Conservation (phyloP, 208 protist genomes). For the Tritrichomonas musculus region DNA sequence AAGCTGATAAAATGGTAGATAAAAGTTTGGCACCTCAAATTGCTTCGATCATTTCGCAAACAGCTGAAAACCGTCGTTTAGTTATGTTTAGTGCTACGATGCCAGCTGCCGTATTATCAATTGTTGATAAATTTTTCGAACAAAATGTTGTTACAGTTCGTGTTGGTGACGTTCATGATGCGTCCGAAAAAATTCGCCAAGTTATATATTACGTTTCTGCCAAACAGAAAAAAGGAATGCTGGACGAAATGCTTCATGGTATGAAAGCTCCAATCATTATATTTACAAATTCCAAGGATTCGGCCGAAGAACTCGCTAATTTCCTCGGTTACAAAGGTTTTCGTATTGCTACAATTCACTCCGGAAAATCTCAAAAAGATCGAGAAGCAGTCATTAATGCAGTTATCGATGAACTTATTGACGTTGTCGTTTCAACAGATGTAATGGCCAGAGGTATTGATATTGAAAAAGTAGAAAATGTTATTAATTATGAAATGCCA, state of each 20-base stretch:
- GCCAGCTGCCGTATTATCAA: background rate
- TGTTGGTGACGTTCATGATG: background rate
- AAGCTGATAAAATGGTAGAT: conserved; percentile 26
- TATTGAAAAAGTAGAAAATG: conserved; percentile 62
- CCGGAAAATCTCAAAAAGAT: background rate
- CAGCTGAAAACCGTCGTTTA: background rate
- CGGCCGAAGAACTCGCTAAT: background rate
- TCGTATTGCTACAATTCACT: background rate
- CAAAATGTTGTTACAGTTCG: background rate
- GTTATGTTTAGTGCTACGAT: conserved; percentile 25
- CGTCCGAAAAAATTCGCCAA: background rate
- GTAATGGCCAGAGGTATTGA: conserved; percentile 71
- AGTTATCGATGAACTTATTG: background rate
- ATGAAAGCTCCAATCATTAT: conserved; percentile 19
- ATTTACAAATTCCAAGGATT: background rate
- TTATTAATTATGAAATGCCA: conserved; percentile 71
- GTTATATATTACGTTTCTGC: background rate
- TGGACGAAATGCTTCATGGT: background rate
- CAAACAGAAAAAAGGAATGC: background rate
- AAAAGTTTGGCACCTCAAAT: background rate
- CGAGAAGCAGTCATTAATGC: background rate
- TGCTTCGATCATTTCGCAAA: background rate
- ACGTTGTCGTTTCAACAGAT: conserved; percentile 61
- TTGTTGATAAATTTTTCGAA: conserved; percentile 30
- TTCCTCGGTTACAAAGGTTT: background rate